These are phyloP conservation scores for Ceratobasidium theobromae DNA, from an alignment of 1,284 basidiomycete species.

Conservation along the genomic window DNA sequence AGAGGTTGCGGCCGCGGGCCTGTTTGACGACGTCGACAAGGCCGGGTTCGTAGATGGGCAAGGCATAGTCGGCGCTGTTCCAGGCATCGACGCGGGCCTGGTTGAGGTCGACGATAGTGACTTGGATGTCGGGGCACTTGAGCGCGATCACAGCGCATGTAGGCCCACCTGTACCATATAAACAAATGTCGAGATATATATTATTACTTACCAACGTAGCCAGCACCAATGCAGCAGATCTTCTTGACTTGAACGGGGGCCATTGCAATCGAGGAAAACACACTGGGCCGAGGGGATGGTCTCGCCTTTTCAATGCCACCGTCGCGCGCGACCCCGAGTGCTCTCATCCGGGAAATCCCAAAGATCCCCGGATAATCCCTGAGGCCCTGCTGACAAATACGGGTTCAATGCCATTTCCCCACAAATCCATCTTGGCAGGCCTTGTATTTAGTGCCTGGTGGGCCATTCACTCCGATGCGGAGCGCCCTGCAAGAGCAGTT, in stretches of 20 bases:
- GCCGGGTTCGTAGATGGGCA: slow-evolving; percentile 97
- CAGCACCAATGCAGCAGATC: slow-evolving; percentile 95
- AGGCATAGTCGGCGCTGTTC: slow-evolving; percentile 76
- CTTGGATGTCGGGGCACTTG: slow-evolving; percentile 90
- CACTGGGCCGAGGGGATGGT: neutral
- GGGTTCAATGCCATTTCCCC: too few relatives aligned
- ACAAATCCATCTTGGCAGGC: too few relatives aligned
- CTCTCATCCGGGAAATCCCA: too few relatives aligned
- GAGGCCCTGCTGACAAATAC: too few relatives aligned
- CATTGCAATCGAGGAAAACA: slow-evolving; percentile 39
- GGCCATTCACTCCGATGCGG: too few relatives aligned
- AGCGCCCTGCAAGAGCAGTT: too few relatives aligned
- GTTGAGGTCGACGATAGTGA: slow-evolving; percentile 98
- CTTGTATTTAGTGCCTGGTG: too few relatives aligned
- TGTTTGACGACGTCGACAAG: slow-evolving; percentile 90
- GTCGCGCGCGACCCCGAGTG: neutral
- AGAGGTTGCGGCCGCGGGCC: slow-evolving; percentile 91
- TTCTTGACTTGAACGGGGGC: slow-evolving; percentile 67
- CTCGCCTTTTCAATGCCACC: neutral
- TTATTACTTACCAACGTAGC: slow-evolving; percentile 80
- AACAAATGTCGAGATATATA: slow-evolving; percentile 14
- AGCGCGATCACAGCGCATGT: slow-evolving; percentile 95
- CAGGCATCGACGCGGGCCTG: slow-evolving; percentile 92
- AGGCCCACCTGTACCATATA: slow-evolving; percentile 65
- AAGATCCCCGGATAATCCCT: too few relatives aligned